Percentiles rank a stretch among this genome's conserved stretches.
phyloP scores from a whole-genome alignment of 371 early-diverging fungal species.

The Mucor saturninus region DNA sequence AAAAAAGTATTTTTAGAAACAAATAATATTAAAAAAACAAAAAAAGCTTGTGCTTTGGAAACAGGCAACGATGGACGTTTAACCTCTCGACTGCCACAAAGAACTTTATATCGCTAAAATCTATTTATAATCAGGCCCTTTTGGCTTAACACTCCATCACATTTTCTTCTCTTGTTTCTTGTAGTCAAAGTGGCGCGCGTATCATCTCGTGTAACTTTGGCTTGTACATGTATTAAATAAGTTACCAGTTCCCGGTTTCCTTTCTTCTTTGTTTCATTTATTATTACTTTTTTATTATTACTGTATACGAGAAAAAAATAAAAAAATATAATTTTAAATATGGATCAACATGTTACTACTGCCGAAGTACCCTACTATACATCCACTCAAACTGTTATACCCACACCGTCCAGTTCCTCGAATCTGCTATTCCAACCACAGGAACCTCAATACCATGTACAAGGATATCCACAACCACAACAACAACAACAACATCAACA shows the following conservation, averaged over 20 bases:
- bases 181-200: constrained; percentile 18
- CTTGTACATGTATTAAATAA: not conserved
- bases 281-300: constrained; percentile 2
- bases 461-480: constrained; percentile 2
- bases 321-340: not conserved
- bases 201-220: constrained; percentile 19
- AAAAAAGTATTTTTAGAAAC: no score
- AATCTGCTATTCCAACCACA: constrained; percentile 11
- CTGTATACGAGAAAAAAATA: constrained; percentile 1
- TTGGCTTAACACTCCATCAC: not conserved
- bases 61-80: no score
- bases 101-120: constrained; percentile 1
- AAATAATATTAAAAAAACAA: no score
- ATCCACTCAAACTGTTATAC: constrained; percentile 1
- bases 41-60: not conserved
- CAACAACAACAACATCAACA: constrained; percentile 9
- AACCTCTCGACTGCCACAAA: not conserved
- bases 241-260: constrained; percentile 6
- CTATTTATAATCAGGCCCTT: not conserved
- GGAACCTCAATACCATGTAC: constrained; percentile 11
- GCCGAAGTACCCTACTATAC: constrained; percentile 8
- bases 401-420: constrained; percentile 1
- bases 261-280: constrained; percentile 1
- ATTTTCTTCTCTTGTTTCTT: not conserved
- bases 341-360: constrained; percentile 12